phyloP scores from a whole-genome alignment of 129 eudicot species.

The Ambrosia artemisiifolia region DNA sequence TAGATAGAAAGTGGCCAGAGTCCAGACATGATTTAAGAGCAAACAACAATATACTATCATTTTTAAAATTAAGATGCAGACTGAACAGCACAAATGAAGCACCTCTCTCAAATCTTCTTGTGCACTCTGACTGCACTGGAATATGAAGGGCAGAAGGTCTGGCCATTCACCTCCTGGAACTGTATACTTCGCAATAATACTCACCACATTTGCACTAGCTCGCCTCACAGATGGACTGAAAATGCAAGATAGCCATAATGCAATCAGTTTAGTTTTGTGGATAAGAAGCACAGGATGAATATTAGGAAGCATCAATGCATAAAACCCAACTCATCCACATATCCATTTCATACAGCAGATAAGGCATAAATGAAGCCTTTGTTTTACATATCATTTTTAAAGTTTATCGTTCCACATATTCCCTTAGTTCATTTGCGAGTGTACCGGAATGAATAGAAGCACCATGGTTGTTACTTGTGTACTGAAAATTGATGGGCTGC shows the following conservation, averaged over 20 bases:
- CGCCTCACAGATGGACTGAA: constrained; percentile 89
- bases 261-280: constrained; percentile 2
- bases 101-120: constrained; percentile 97
- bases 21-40: background rate
- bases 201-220: constrained; percentile 96
- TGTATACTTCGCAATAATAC: constrained; percentile 81
- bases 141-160: constrained; percentile 80
- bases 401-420: background rate
- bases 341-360: constrained; percentile 4
- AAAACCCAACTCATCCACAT: constrained; percentile 11
- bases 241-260: constrained; percentile 25
- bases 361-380: background rate
- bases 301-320: background rate
- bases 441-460: background rate
- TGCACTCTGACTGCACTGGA: constrained; percentile 83
- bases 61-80: background rate
- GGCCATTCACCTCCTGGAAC: constrained; percentile 97
- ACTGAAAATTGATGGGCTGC: background rate
- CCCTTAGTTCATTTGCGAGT: background rate
- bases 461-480: background rate
- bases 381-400: background rate
- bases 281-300: constrained; percentile 7
- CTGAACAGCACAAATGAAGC: constrained; percentile 14
- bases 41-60: background rate
- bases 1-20: constrained; percentile 1